A percentile compares a stretch with the other conserved stretches of the same genome.
These are phyloP conservation scores for Crithidia expoeki DNA, from an alignment of 208 protist genomes.

Conservation along the genomic window DNA sequence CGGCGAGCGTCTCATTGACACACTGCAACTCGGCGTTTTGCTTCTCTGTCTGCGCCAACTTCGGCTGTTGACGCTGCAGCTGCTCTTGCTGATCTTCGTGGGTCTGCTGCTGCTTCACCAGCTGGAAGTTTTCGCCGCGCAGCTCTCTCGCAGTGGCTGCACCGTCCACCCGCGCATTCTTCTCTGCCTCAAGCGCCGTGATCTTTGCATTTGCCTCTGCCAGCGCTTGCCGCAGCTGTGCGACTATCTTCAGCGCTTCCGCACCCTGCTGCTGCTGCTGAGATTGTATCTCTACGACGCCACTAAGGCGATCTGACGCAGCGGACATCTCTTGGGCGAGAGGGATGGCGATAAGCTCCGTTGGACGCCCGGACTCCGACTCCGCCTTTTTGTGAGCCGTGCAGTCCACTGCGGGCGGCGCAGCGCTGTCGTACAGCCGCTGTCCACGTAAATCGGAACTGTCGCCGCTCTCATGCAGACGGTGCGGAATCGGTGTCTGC, in stretches of 20 bases:
- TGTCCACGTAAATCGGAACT: slow-evolving; percentile 3
- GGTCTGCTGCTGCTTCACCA: neutral
- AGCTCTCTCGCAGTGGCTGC: neutral
- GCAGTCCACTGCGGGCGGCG: slow-evolving; percentile 8
- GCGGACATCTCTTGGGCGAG: slow-evolving; percentile 19
- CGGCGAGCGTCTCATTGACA: slow-evolving; percentile 28
- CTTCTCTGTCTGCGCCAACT: slow-evolving; percentile 24
- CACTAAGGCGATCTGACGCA: slow-evolving; percentile 5
- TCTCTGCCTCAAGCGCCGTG: neutral
- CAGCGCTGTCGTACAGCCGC: neutral
- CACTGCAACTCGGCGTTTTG: slow-evolving; percentile 31
- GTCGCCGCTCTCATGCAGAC: slow-evolving; percentile 6
- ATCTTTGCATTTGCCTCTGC: slow-evolving; percentile 6
- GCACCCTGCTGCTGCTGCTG: neutral
- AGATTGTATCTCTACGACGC: neutral
- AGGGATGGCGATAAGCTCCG: slow-evolving; percentile 21
- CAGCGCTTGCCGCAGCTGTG: slow-evolving; percentile 17
- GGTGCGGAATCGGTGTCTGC: slow-evolving; percentile 2
- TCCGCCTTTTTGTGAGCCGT: slow-evolving; percentile 11
- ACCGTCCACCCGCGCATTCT: neutral
- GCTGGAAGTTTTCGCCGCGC: neutral
- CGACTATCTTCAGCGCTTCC: neutral
- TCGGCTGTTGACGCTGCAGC: slow-evolving; percentile 3
- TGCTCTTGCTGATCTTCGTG: neutral
- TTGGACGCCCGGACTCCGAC: slow-evolving; percentile 1